Percentiles rank a stretch among this genome's conserved stretches.
Conservation (phyloP, 257 asterid genomes). For the Scutellaria barbata region DNA sequence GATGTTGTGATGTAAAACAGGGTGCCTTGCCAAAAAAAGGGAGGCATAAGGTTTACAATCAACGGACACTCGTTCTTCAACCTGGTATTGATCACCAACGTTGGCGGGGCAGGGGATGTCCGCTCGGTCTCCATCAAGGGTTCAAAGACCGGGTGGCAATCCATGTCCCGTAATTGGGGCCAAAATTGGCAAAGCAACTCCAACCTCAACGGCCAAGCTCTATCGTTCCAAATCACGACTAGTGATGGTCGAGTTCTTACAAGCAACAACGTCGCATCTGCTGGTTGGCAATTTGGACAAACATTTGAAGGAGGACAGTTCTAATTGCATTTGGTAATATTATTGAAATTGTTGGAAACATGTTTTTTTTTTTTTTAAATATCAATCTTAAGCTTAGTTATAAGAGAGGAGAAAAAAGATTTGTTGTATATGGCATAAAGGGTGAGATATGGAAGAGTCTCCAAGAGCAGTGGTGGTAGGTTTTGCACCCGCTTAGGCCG, state of each 20-base stretch:
- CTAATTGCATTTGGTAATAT: slow-evolving; percentile 24
- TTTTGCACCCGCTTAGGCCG: slow-evolving; percentile 80
- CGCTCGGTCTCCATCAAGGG: slow-evolving; percentile 80
- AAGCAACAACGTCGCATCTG: slow-evolving; percentile 63
- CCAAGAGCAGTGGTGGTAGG: slow-evolving; percentile 58
- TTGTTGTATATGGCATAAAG: slow-evolving; percentile 36
- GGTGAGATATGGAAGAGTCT: slow-evolving; percentile 35
- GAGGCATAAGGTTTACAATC: slow-evolving; percentile 82
- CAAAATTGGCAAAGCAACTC: slow-evolving; percentile 96
- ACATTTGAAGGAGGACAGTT: slow-evolving; percentile 77
- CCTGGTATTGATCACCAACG: slow-evolving; percentile 79
- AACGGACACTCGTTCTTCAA: slow-evolving; percentile 94
- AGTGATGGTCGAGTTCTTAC: slow-evolving; percentile 78
- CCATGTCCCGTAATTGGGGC: slow-evolving; percentile 93
- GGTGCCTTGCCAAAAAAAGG: slow-evolving; percentile 78
- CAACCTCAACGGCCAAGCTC: slow-evolving; percentile 67
- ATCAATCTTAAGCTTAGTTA: background rate
- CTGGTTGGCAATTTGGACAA: slow-evolving; percentile 81
- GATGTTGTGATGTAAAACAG: slow-evolving; percentile 37
- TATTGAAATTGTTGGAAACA: background rate
- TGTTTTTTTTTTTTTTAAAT: slow-evolving; percentile 1
- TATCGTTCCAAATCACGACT: slow-evolving; percentile 81
- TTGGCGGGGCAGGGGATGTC: slow-evolving; percentile 91
- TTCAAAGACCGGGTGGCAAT: slow-evolving; percentile 80
- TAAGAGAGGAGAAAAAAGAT: background rate